Percentiles rank a stretch among this genome's conserved stretches.
These are phyloP conservation scores for Collybia sp. DNA, from an alignment of 768 basidiomycete species.

Conservation along the genomic window DNA sequence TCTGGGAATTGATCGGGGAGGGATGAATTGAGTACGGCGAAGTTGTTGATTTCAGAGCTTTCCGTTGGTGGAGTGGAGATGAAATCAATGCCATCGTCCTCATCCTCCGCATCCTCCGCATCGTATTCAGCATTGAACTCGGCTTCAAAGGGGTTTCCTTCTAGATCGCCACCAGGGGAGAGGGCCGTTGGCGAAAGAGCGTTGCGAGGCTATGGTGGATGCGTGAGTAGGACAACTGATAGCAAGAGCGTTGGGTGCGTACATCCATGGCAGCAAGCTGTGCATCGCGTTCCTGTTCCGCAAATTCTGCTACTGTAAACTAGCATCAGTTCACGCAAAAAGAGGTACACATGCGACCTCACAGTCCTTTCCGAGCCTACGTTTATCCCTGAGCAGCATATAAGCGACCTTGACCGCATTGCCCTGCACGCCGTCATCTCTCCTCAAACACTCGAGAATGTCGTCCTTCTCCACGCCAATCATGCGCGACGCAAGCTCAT, in stretches of 20 bases:
- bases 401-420: constrained; percentile 98
- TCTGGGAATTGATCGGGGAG: constrained; percentile 59
- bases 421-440: constrained; percentile 80
- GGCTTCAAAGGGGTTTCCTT: constrained; percentile 79
- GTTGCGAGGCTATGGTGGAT: constrained; percentile 55
- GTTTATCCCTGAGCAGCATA: constrained; percentile 87
- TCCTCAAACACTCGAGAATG: constrained; percentile 79
- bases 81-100: constrained; percentile 34
- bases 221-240: constrained; percentile 7
- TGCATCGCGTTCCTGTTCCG: constrained; percentile 84
- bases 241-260: constrained; percentile 22
- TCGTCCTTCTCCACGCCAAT: constrained; percentile 75
- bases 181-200: constrained; percentile 61
- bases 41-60: constrained; percentile 51
- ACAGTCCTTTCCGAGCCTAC: constrained; percentile 81
- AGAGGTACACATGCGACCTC: constrained; percentile 26
- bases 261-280: constrained; percentile 79
- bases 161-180: constrained; percentile 58
- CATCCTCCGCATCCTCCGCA: constrained; percentile 33
- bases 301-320: constrained; percentile 61
- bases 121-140: constrained; percentile 66
- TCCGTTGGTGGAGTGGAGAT: constrained; percentile 15
- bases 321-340: not conserved
- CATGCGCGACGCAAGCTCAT: constrained; percentile 72
- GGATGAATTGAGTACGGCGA: constrained; percentile 88